Evolutionary conservation across 805 yeast species (phyloP), one percentile per base, ranked within the genome.

Genomic region (Candida coquimbonensis): DNA sequence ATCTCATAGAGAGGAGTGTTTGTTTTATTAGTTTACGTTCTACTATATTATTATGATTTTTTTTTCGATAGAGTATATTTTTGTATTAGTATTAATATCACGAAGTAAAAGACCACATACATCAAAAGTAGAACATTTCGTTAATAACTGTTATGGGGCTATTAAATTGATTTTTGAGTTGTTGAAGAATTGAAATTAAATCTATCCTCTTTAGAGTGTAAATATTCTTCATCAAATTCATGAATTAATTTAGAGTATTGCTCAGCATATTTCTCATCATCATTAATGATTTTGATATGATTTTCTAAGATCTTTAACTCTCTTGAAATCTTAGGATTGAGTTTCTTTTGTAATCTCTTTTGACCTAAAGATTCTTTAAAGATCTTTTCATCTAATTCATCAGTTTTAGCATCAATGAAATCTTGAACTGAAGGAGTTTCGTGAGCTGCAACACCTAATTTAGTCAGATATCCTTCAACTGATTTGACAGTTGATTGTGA

Each of bases 351-450:
- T 29, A 56, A 36, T 49, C 60, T 53, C 17, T 42, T 11, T 29
- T 38, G 17, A n/a, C 60, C 60, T 33, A 45, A 26, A 7, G 56
- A 43, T 37, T 56, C 56, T 41, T 50, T 56, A 47, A 45, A 55
- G 12, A 56, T 25, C 21, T 43, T 43, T 3, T 49, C 53, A 40
- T 56, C 61, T 7, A 56, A 41, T 41, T 53, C 56, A 41, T 55
- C 55, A 16, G 44, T 40, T 44, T 55, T 50, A 1, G 24, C 17
- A 2, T 40, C 7, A 11, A 55, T 49, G 42, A 44, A 55, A n/a
- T 26, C 34, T 25, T 41, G 33, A 39, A 47, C 47, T 1, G 53
- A 36, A 9, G 34, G 25, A 9, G 47, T 16, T 21, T 45, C 25
- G 26, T 34, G 35, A 3, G 46, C 21, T 13, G 48, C 41, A 9